Evolutionary conservation across 371 early-diverging fungal species (phyloP), one percentile per base, ranked within the genome.

Genomic region (Coemansia sp.): DNA sequence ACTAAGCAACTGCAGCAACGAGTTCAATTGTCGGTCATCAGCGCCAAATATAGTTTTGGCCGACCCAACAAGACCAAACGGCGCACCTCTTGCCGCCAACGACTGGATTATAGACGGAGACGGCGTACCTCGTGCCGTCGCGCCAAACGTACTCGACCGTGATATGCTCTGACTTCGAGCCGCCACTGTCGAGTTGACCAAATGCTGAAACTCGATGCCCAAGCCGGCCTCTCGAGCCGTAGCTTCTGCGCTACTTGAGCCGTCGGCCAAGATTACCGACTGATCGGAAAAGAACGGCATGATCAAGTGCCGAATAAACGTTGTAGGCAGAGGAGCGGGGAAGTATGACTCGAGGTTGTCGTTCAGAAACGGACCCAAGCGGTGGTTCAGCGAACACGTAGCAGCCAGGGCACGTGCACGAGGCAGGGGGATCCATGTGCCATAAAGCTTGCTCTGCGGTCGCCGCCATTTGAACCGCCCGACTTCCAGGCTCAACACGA

Each of bases 361-460:
- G 61, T 88, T 85, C 53, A 95, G 76, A 68, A 95, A 94, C 11
- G 88, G 87, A 0, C 88, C 89, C 8, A 94, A 73, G 32, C 87
- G 86, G 69, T 88, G 85, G 61, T 92, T 90, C 21, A 94, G 80
- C 5, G 92, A 91, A 65, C 92, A 90, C 0, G 91, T 93, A 1
- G 90, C 86, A 0, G 94, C 92, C 48, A 95, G 78, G 7, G 91
- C 94, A 23, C 91, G 88, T 1, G 94, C 95, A 12, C 95, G 88
- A 1, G 87, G 82, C 21, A 95, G 79, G 2, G 95, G 95, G 55
- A 95, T 91, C 95, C 95, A 95, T 0, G 94, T 94, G 24, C 95
- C 95, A 63, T 87, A 88, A 36, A 95, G 74, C 46, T 83, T 80
- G 40, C 89, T 88, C 36, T 86, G 88, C 48, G 85, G 85, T 63